Evolutionary conservation across 1,284 basidiomycete species (phyloP).

Genomic region (Puccinia hordei): DNA sequence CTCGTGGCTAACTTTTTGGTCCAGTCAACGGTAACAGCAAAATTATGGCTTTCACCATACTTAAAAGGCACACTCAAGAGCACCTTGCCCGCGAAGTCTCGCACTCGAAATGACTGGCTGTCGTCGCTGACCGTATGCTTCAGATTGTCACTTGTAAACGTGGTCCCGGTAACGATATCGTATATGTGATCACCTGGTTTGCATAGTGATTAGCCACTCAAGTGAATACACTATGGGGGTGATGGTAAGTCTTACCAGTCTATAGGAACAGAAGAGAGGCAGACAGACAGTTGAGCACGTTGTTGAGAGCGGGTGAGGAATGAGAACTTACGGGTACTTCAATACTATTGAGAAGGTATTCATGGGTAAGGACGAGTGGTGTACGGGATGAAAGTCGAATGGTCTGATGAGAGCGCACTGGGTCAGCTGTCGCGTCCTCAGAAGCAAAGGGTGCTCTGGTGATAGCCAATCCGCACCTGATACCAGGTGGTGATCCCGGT

Average conservation of each 20-base stretch:
- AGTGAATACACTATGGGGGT: neutral
- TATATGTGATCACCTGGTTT: constrained; percentile 28
- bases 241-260: constrained; percentile 8
- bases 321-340: constrained; percentile 21
- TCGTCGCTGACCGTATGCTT: neutral
- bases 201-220: neutral
- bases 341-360: constrained; percentile 30
- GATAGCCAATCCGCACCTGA: neutral
- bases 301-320: neutral
- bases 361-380: neutral
- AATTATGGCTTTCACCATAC: constrained; percentile 12
- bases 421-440: neutral
- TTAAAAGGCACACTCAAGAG: neutral
- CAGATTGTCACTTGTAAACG: neutral
- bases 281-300: neutral
- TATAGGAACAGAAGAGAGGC: neutral
- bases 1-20: neutral
- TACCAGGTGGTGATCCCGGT: constrained; percentile 17
- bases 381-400: neutral
- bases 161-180: constrained; percentile 23
- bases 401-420: neutral
- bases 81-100: constrained; percentile 7
- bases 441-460: neutral
- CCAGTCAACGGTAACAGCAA: constrained; percentile 37
- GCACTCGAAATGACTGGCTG: constrained; percentile 4